These are phyloP conservation scores for Exophiala phaeomuriformis DNA, from an alignment of 2,329 filamentous ascomycete species.

Conservation along the genomic window DNA sequence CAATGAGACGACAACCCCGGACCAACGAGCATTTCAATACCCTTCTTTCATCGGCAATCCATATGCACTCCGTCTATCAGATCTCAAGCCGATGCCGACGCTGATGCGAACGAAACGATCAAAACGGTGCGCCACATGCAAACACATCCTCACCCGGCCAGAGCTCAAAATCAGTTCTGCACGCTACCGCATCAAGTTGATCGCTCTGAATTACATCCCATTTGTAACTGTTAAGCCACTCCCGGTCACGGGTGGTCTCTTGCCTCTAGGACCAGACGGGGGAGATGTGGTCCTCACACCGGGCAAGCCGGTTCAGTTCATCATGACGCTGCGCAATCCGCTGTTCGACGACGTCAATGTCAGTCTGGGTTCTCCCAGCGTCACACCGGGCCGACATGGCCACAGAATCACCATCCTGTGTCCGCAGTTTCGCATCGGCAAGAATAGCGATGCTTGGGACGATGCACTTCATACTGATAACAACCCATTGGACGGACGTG, in stretches of 20 bases:
- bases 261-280: constrained; percentile 25
- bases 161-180: constrained; percentile 84
- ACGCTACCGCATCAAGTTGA: constrained; percentile 84
- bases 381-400: constrained; percentile 67
- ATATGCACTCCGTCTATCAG: constrained; percentile 56
- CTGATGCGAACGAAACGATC: constrained; percentile 85
- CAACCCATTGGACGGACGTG: constrained; percentile 7
- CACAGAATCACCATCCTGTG: constrained; percentile 86
- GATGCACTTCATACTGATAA: constrained; percentile 61
- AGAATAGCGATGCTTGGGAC: constrained; percentile 90
- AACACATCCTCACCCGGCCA: constrained; percentile 91
- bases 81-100: constrained; percentile 73
- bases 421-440: constrained; percentile 86
- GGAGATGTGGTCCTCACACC: constrained; percentile 43
- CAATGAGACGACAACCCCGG: constrained; percentile 17
- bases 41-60: constrained; percentile 36
- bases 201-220: constrained; percentile 83
- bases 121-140: constrained; percentile 85
- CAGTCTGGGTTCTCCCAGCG: constrained; percentile 74
- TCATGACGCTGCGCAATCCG: constrained; percentile 87
- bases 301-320: constrained; percentile 60
- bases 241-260: constrained; percentile 28
- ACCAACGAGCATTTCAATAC: constrained; percentile 42
- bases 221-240: constrained; percentile 61
- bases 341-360: constrained; percentile 87